These are phyloP conservation scores for Candida yuanshanica DNA, from an alignment of 805 yeast genomes.

Conservation along the genomic window DNA sequence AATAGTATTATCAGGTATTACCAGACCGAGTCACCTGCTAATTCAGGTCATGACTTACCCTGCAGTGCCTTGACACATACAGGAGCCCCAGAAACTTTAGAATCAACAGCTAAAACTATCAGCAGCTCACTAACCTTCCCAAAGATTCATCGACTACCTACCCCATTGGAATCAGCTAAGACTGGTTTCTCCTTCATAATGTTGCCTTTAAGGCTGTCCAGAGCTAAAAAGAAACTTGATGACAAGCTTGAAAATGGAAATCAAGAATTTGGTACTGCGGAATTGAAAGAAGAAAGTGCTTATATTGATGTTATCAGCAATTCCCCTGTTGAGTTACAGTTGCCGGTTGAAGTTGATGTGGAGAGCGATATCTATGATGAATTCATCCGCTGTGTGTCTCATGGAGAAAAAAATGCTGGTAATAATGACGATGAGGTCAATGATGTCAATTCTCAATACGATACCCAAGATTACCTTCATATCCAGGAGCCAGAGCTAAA, in stretches of 20 bases:
- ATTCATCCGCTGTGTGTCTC: conserved; percentile 10
- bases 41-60: not conserved
- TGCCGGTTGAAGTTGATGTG: not conserved
- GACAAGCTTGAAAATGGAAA: not conserved
- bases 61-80: not conserved
- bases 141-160: conserved; percentile 13
- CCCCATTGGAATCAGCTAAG: conserved; percentile 3
- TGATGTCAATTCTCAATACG: no score
- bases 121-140: conserved; percentile 2
- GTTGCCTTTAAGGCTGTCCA: conserved; percentile 7
- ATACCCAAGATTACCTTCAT: no score
- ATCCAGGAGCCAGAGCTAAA: no score
- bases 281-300: conserved; percentile 4
- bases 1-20: conserved; percentile 13
- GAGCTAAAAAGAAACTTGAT: not conserved
- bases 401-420: conserved; percentile 1
- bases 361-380: conserved; percentile 6
- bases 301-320: conserved; percentile 9
- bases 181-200: conserved; percentile 3
- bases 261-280: conserved; percentile 2
- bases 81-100: not conserved
- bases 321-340: conserved; percentile 7
- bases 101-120: conserved; percentile 1
- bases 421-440: conserved; percentile 5
- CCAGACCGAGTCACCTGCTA: conserved; percentile 8